Evolutionary conservation across 495 filamentous ascomycete species (phyloP), one percentile per base, ranked within the genome.

Genomic region (Tuber brumale): DNA sequence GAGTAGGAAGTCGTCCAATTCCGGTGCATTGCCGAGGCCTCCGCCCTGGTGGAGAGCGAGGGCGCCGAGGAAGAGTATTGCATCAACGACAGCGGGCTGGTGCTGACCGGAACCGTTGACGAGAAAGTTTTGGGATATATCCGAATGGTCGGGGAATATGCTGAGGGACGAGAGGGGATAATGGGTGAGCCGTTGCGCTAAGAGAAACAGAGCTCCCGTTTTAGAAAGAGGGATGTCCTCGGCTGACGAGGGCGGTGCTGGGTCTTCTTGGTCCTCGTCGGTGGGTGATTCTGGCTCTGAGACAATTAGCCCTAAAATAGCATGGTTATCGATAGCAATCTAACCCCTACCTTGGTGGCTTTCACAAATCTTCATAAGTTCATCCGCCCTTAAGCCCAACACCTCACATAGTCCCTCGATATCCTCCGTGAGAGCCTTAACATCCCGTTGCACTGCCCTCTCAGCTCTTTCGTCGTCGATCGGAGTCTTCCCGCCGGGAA

Each of bases 141-240:
- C 82, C 2, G 87, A 85, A 72, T 93, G 88, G 23, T 90, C 86
- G 0, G 92, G 92, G 83, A 91, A 93, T 69, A 94, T 85, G 31
- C 57, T 78, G 35, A 86, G 83, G 18, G 87, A 85, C 1, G 88
- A 87, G 72, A 89, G 87, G 46, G 88, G 83, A 84, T 86, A 86
- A 80, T 86, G 87, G n/a, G 89, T 87, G 14, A 90, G 83, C 3
- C 86, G 85, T 27, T 87, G 85, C 3, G 87, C 86, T 41, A 89
- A 81, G 31, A 94, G 86, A 51, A 91, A 87, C 6, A 92, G 84
- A 19, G 89, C 87, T 5, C 92, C 92, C 37, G 90, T 88, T 74
- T 91, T 89, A 61, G 94, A 94, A 0, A 97, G 86, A 16, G 90
- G 89, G 70, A 97, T 91, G 35, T 92, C 89, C 23, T 90, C 88